phyloP scores from a whole-genome alignment of 192 early-diverging fungal species.

The Coemansia sp. region DNA sequence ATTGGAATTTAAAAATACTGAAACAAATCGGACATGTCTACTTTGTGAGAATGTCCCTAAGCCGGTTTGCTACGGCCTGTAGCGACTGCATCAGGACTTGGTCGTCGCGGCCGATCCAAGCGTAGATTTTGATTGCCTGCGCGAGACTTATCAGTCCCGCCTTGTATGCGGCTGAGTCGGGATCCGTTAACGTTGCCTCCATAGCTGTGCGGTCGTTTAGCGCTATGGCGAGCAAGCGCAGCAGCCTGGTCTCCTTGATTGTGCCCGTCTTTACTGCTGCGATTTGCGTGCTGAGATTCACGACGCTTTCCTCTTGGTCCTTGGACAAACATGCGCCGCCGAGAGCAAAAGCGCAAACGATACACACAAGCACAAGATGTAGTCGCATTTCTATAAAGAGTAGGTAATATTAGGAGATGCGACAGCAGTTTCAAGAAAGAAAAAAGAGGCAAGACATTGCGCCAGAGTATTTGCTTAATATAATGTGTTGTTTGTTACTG shows the following conservation, averaged over 20 bases:
- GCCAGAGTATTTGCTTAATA: not conserved
- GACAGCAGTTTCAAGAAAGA: not conserved
- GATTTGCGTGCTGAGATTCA: conserved; percentile 20
- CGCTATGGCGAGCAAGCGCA: conserved; percentile 24
- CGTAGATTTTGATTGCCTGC: conserved; percentile 43
- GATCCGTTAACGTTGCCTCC: conserved; percentile 41
- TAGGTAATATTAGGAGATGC: not conserved
- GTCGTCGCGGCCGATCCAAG: conserved; percentile 41
- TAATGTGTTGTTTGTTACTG: not conserved
- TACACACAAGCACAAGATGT: not conserved
- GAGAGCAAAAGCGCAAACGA: not conserved
- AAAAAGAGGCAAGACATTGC: not conserved
- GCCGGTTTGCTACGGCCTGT: conserved; percentile 35
- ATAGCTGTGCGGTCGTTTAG: conserved; percentile 46
- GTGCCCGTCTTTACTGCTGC: conserved; percentile 17
- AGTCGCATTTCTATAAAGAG: not conserved
- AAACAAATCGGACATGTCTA: not conserved
- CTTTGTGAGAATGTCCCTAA: conserved; percentile 19
- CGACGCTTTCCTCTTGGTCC: conserved; percentile 17
- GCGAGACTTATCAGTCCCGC: conserved; percentile 43
- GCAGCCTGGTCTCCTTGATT: conserved; percentile 23
- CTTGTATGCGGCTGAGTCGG: conserved; percentile 37
- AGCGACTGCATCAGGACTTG: conserved; percentile 27
- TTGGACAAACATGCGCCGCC: conserved; percentile 15
- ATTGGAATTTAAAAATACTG: not conserved